Evolutionary conservation across 345 rosid genomes (phyloP).

Genomic region (Linum usitatissimum): DNA sequence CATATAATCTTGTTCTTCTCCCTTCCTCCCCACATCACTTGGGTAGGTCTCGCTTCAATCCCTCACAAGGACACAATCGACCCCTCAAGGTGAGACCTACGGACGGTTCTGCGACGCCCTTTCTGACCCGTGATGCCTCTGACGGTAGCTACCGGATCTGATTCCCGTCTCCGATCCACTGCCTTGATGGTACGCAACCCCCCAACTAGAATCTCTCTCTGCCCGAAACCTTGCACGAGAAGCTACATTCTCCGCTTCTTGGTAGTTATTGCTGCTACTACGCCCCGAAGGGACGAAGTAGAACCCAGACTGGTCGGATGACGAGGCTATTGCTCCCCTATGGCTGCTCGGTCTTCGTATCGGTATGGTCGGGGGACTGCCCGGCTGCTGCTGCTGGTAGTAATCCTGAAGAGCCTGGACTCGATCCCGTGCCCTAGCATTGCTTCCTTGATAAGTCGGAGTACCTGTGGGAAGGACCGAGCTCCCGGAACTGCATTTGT

Average conservation of each 20-base stretch:
- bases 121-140: neutral
- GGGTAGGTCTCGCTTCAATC: too few relatives aligned
- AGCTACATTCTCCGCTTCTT: neutral
- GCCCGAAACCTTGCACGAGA: neutral
- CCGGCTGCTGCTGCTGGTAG: constrained; percentile 34
- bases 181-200: neutral
- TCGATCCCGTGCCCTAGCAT: constrained; percentile 72
- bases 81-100: neutral
- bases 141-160: neutral
- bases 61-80: neutral
- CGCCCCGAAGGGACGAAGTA: neutral
- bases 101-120: neutral
- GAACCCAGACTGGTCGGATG: neutral
- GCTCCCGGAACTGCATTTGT: constrained; percentile 43
- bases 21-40: too few relatives aligned
- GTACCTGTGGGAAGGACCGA: constrained; percentile 52
- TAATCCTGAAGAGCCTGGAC: constrained; percentile 91
- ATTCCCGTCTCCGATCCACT: neutral
- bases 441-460: constrained; percentile 85
- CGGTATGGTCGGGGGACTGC: neutral
- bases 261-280: neutral
- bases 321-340: neutral
- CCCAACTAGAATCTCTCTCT: neutral
- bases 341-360: neutral
- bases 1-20: too few relatives aligned